Percentiles rank a stretch among this genome's conserved stretches.
phyloP scores from a whole-genome alignment of 495 filamentous ascomycete genomes.

The Aspergillus homomorphus region DNA sequence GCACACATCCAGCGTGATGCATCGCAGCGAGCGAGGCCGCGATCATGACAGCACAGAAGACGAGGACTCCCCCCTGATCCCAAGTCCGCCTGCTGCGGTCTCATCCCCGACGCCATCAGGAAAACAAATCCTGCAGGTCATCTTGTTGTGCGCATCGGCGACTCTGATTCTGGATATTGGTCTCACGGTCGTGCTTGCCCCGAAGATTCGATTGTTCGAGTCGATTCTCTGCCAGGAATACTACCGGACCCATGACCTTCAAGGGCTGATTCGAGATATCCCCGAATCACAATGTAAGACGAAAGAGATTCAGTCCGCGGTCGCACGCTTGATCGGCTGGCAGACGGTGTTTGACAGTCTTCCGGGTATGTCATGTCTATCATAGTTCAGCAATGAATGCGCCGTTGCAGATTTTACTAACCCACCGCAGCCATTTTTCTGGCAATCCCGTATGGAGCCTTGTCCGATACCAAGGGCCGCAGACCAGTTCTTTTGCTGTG shows the following conservation, averaged over 20 bases:
- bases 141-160: no score
- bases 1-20: no score
- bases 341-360: background rate
- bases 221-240: constrained; percentile 1
- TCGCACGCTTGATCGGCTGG: background rate
- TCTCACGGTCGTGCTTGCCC: background rate
- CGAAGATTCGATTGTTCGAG: background rate
- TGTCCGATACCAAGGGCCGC: background rate
- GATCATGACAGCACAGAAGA: no score
- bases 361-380: background rate
- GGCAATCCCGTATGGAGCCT: background rate
- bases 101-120: no score
- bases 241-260: background rate
- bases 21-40: no score
- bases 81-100: no score
- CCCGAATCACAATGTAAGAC: background rate
- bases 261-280: background rate
- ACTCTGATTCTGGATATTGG: background rate
- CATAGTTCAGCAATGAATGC: no score
- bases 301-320: background rate
- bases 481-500: background rate
- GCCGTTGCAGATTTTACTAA: no score
- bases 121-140: no score
- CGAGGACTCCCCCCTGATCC: no score
- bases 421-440: background rate